phyloP scores from a whole-genome alignment of 257 asterid species.

The Solanum lignicaule region DNA sequence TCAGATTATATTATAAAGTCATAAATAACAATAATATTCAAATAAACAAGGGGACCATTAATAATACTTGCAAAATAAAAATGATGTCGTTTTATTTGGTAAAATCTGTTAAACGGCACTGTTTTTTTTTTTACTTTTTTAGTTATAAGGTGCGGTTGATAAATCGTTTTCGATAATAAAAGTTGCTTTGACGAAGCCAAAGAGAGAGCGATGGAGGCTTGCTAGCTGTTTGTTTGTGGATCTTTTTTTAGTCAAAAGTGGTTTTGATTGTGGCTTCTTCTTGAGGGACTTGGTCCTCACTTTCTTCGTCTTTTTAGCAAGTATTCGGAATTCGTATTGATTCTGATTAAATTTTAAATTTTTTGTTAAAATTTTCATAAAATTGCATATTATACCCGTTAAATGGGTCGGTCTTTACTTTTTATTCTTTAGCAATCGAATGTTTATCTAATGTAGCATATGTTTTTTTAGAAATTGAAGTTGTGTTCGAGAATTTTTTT shows the following conservation, averaged over 20 bases:
- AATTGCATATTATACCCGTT: fast-evolving
- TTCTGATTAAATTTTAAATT: fast-evolving
- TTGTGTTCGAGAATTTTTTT: neutral
- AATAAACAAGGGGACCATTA: neutral
- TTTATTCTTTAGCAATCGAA: neutral
- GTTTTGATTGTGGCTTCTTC: neutral
- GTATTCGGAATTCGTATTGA: fast-evolving
- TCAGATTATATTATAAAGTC: neutral
- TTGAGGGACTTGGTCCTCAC: neutral
- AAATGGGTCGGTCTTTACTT: neutral
- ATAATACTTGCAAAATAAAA: neutral
- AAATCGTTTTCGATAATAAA: neutral
- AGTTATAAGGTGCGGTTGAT: neutral
- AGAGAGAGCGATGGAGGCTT: neutral
- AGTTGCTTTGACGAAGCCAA: neutral
- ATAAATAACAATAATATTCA: neutral
- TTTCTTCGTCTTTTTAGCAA: neutral
- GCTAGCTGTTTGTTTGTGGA: neutral
- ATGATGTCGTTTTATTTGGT: neutral
- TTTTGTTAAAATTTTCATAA: fast-evolving
- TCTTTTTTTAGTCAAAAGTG: neutral
- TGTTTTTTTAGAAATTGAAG: neutral
- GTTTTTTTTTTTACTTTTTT: neutral
- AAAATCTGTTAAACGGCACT: neutral
- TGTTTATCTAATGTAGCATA: neutral